phyloP scores from a whole-genome alignment of 148 eudicot species.

The Suaeda aralocaspica region DNA sequence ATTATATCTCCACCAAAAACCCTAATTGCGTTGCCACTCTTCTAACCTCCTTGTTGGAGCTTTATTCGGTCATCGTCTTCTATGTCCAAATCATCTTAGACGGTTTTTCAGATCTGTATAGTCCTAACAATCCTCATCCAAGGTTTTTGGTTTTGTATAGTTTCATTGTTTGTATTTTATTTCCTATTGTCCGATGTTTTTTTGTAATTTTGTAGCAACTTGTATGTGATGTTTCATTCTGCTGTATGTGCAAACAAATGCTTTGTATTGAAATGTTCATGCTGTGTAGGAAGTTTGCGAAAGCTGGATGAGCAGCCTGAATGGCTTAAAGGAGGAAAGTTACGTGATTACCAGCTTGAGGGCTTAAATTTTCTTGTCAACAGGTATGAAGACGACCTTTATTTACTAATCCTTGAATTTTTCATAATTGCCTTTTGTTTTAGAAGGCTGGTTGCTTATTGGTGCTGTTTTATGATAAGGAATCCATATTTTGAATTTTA shows the following conservation, averaged over 20 bases:
- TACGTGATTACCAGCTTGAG: constrained; percentile 98
- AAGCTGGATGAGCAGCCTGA: constrained; percentile 98
- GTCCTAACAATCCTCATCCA: too few species aligned
- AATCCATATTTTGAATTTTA: too few species aligned
- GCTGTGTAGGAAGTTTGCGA: constrained; percentile 73
- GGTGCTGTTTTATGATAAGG: too few species aligned
- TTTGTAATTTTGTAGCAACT: neutral
- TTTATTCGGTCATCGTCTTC: too few species aligned
- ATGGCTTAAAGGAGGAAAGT: constrained; percentile 94
- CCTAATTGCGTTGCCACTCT: too few species aligned
- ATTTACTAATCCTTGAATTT: neutral
- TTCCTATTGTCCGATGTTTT: neutral
- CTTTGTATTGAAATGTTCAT: constrained; percentile 17
- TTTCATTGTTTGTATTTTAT: neutral
- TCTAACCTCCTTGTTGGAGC: too few species aligned
- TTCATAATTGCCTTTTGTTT: neutral
- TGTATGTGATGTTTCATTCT: neutral
- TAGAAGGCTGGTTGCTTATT: neutral
- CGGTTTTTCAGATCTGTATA: too few species aligned
- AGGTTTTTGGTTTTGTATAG: neutral
- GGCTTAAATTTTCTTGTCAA: constrained; percentile 95
- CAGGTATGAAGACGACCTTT: constrained; percentile 42
- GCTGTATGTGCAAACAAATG: neutral
- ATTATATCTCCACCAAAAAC: too few species aligned
- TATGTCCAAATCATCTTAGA: too few species aligned